Evolutionary conservation across 257 asterid genomes (phyloP).

Genomic region (Solanum etuberosum): DNA sequence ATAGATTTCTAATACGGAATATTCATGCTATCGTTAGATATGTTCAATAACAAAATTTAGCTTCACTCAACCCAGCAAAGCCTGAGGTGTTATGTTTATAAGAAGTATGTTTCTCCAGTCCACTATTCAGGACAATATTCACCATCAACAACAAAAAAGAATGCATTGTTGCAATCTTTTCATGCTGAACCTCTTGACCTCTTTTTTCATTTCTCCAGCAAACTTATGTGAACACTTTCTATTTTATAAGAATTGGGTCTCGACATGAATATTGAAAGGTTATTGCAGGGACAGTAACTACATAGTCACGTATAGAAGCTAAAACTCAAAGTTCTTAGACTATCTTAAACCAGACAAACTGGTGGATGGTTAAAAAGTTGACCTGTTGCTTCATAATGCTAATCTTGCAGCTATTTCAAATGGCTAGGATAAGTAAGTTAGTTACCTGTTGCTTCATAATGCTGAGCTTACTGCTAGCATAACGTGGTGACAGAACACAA

Average conservation of each 20-base stretch:
- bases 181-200: background rate
- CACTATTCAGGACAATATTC: background rate
- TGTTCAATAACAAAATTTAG: background rate
- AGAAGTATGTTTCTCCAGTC: background rate
- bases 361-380: background rate
- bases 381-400: conserved; percentile 75
- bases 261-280: background rate
- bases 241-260: background rate
- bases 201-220: background rate
- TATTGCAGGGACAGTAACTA: background rate
- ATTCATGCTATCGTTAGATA: background rate
- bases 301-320: background rate
- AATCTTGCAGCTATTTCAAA: background rate
- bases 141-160: background rate
- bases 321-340: background rate
- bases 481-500: conserved; percentile 83
- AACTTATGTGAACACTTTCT: background rate
- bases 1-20: background rate
- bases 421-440: background rate
- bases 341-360: background rate
- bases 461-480: conserved; percentile 78
- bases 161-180: background rate
- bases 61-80: background rate
- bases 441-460: conserved; percentile 65
- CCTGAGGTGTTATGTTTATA: background rate